phyloP scores from a whole-genome alignment of 2,329 filamentous ascomycete genomes.

The Didymella lethalis region DNA sequence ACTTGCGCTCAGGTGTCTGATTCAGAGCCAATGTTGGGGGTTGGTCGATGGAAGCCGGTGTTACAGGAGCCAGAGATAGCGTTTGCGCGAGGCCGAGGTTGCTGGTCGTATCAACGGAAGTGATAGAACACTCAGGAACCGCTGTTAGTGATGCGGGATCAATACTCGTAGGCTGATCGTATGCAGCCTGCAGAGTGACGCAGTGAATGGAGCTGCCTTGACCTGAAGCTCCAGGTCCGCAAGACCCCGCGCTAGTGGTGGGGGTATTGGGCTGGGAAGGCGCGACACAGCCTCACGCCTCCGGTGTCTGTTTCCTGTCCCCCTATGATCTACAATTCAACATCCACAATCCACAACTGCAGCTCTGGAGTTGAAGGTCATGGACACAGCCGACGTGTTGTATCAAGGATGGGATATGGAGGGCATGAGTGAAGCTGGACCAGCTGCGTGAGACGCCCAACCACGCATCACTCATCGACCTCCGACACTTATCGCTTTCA shows the following conservation, averaged over 20 bases:
- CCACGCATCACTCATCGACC: slow-evolving; percentile 20
- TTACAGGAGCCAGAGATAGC: slow-evolving; percentile 31
- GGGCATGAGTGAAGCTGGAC: slow-evolving; percentile 16
- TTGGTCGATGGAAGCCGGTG: slow-evolving; percentile 31
- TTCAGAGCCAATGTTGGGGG: slow-evolving; percentile 23
- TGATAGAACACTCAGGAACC: background rate
- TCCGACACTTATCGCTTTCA: slow-evolving; percentile 5
- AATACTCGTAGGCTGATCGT: background rate
- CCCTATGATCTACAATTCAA: slow-evolving; percentile 1
- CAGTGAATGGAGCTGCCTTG: slow-evolving; percentile 33
- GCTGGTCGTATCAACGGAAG: background rate
- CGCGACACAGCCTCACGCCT: slow-evolving; percentile 8
- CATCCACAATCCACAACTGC: background rate
- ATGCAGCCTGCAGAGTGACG: slow-evolving; percentile 7
- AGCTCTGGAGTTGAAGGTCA: background rate
- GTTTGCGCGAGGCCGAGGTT: slow-evolving; percentile 3
- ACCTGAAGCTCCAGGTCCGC: slow-evolving; percentile 29
- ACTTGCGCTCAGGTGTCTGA: slow-evolving; percentile 25
- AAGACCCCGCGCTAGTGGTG: slow-evolving; percentile 29
- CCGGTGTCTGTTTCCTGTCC: slow-evolving; percentile 2
- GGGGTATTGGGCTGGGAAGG: slow-evolving; percentile 9
- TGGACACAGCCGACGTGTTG: slow-evolving; percentile 1
- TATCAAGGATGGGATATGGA: slow-evolving; percentile 18
- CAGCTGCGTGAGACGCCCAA: slow-evolving; percentile 38
- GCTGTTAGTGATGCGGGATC: background rate